Conservation (phyloP, 495 filamentous ascomycete genomes). For the Cryomyces antarcticus region DNA sequence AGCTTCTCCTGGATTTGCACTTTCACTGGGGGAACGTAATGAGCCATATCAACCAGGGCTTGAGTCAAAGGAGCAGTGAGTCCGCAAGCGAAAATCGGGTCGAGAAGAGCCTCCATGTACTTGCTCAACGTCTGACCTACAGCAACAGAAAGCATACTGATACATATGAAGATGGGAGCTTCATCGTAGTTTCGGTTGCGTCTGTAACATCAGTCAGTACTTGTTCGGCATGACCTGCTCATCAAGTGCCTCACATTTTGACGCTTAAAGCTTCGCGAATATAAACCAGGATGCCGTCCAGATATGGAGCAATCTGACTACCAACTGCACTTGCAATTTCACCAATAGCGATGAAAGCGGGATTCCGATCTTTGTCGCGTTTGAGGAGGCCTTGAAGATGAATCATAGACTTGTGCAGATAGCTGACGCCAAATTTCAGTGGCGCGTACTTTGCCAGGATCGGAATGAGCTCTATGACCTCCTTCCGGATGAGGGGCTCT, state of each 20-base stretch:
- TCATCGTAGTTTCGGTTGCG: slow-evolving; percentile 60
- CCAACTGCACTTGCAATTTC: slow-evolving; percentile 91
- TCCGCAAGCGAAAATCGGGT: slow-evolving; percentile 92
- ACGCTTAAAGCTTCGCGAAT: slow-evolving; percentile 75
- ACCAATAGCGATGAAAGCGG: slow-evolving; percentile 86
- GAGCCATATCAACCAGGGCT: slow-evolving; percentile 91
- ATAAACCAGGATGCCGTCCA: slow-evolving; percentile 80
- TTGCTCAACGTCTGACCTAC: slow-evolving; percentile 94
- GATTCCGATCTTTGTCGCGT: slow-evolving; percentile 77
- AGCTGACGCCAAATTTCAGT: slow-evolving; percentile 56
- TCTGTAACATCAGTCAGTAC: slow-evolving; percentile 12
- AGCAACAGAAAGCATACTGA: slow-evolving; percentile 85
- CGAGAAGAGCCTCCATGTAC: slow-evolving; percentile 87
- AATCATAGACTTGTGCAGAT: slow-evolving; percentile 91
- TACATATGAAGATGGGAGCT: slow-evolving; percentile 90
- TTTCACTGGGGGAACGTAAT: slow-evolving; percentile 92
- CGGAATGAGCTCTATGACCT: slow-evolving; percentile 76
- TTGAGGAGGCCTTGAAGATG: slow-evolving; percentile 90
- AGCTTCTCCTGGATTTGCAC: slow-evolving; percentile 80
- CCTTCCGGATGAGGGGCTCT: slow-evolving; percentile 66
- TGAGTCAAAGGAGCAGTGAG: slow-evolving; percentile 82
- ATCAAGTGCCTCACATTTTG: slow-evolving; percentile 35
- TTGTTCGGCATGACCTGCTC: no score
- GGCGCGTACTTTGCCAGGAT: slow-evolving; percentile 86
- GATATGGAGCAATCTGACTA: slow-evolving; percentile 79